A percentile compares a stretch with the other conserved stretches of the same genome.
Conservation (phyloP, 1,139 yeast species). For the Candida sp. region DNA sequence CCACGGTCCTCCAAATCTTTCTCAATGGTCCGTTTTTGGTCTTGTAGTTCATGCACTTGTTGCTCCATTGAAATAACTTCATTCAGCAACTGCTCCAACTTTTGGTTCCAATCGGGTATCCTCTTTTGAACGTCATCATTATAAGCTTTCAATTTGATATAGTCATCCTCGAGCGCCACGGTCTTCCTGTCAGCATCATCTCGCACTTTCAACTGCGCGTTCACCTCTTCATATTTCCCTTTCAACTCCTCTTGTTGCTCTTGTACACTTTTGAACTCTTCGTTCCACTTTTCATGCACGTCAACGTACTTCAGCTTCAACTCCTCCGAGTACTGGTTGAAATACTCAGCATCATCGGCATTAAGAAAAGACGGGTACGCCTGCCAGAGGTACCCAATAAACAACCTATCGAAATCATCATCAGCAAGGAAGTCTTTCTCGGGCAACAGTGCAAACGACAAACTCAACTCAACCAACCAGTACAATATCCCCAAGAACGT, state of each 20-base stretch:
- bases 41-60: constrained; percentile 39
- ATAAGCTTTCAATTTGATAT: constrained; percentile 70
- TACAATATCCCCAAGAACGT: constrained; percentile 79
- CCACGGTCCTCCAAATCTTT: constrained; percentile 57
- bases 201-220: constrained; percentile 30
- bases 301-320: constrained; percentile 57
- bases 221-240: constrained; percentile 25
- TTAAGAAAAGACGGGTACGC: constrained; percentile 72
- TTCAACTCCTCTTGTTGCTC: constrained; percentile 49
- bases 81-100: constrained; percentile 10
- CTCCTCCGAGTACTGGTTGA: constrained; percentile 54
- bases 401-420: constrained; percentile 58
- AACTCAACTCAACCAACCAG: constrained; percentile 72
- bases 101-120: constrained; percentile 62
- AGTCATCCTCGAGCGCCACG: constrained; percentile 72
- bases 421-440: constrained; percentile 32
- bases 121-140: constrained; percentile 69
- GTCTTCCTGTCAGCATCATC: constrained; percentile 55
- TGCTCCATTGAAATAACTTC: constrained; percentile 7
- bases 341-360: constrained; percentile 66
- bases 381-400: constrained; percentile 66
- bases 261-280: constrained; percentile 42
- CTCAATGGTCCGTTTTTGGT: constrained; percentile 53
- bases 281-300: constrained; percentile 37
- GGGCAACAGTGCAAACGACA: constrained; percentile 43